Evolutionary conservation across 2,329 filamentous ascomycete species (phyloP).

Genomic region (Teratosphaeria gauchensis): DNA sequence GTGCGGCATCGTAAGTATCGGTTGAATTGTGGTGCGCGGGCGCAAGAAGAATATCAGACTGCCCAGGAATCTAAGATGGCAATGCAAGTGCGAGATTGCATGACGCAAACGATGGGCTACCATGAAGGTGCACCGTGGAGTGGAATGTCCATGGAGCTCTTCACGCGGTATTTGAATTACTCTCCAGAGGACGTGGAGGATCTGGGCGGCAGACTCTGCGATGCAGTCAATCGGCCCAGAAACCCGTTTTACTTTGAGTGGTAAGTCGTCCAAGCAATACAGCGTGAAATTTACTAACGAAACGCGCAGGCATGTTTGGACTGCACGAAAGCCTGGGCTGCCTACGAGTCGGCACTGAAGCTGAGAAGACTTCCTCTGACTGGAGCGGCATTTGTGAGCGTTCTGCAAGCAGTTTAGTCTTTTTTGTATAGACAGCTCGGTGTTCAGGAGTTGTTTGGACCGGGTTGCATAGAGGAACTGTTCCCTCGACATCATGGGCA

Average conservation of each 20-base stretch:
- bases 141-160: conserved; percentile 24
- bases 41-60: conserved; percentile 53
- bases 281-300: conserved; percentile 7
- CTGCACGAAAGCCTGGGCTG: conserved; percentile 31
- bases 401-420: neutral
- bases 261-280: conserved; percentile 1
- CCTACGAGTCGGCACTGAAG: neutral
- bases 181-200: conserved; percentile 1
- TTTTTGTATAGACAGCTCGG: neutral
- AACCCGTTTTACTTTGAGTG: conserved; percentile 2
- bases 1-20: neutral
- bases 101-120: conserved; percentile 4
- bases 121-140: conserved; percentile 6
- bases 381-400: neutral
- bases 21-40: neutral
- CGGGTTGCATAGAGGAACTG: neutral
- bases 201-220: conserved; percentile 1
- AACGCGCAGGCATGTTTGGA: conserved; percentile 36
- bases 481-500: neutral
- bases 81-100: neutral
- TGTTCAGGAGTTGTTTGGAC: neutral
- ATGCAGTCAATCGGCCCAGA: conserved; percentile 1
- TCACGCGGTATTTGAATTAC: conserved; percentile 57
- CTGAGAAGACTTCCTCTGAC: too few relatives aligned
- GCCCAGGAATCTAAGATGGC: neutral